Percentiles rank a stretch among this genome's conserved stretches.
Evolutionary conservation across 169 alveolate genomes (phyloP).

Genomic region (Amoebophrya sp.): DNA sequence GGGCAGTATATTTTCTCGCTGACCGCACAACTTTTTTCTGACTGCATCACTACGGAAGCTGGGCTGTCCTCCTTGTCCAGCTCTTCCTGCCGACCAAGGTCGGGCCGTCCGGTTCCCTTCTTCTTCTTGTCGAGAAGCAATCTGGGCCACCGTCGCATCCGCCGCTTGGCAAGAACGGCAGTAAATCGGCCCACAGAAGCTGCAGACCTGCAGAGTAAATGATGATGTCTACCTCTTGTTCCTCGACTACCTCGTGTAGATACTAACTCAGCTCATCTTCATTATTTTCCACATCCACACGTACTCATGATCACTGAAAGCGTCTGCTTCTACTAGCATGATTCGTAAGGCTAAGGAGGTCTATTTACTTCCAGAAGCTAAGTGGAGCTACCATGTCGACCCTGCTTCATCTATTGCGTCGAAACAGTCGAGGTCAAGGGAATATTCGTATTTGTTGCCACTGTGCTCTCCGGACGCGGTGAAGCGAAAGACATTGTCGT

Average conservation of each 20-base stretch:
- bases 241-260: too few relatives aligned
- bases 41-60: background rate
- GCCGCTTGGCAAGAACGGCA: constrained; percentile 46
- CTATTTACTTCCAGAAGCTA: too few relatives aligned
- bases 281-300: too few relatives aligned
- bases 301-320: too few relatives aligned
- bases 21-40: background rate
- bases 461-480: constrained; percentile 50
- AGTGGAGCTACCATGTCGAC: constrained; percentile 53
- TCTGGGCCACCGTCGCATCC: constrained; percentile 29
- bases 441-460: constrained; percentile 47
- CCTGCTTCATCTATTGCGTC: constrained; percentile 43
- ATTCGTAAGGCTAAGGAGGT: too few relatives aligned
- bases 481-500: constrained; percentile 37
- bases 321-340: too few relatives aligned
- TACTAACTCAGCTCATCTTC: too few relatives aligned
- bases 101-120: background rate
- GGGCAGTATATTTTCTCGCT: background rate
- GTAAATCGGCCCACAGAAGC: constrained; percentile 57
- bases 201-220: too few relatives aligned
- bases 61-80: constrained; percentile 18
- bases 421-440: constrained; percentile 40
- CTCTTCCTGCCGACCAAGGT: background rate
- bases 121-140: constrained; percentile 21
- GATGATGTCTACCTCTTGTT: too few relatives aligned